phyloP scores from a whole-genome alignment of 768 basidiomycete species.

The Naganishia onofrii region DNA sequence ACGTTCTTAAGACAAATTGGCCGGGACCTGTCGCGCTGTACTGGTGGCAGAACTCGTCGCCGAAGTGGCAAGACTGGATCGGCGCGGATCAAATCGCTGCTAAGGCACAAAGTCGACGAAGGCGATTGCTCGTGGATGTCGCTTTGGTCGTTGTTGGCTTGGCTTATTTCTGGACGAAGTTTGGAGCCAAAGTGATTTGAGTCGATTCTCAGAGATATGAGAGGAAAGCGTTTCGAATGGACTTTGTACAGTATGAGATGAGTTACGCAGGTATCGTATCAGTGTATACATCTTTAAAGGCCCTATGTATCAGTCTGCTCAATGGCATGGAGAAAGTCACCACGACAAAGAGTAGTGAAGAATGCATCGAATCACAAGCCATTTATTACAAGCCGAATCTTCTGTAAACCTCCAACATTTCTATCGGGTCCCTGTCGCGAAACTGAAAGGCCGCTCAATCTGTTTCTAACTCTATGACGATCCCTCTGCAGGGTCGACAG shows the following conservation, averaged over 20 bases:
- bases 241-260: too few relatives aligned
- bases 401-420: neutral
- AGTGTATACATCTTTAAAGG: too few relatives aligned
- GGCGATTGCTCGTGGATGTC: constrained; percentile 17
- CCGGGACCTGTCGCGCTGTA: constrained; percentile 30
- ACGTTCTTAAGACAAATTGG: constrained; percentile 31
- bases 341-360: neutral
- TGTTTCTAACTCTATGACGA: constrained; percentile 3
- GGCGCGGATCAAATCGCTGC: constrained; percentile 27
- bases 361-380: constrained; percentile 1
- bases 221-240: neutral
- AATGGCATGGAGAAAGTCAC: too few relatives aligned
- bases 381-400: constrained; percentile 2
- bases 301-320: neutral
- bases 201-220: neutral
- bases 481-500: constrained; percentile 2
- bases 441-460: neutral
- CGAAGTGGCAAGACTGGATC: constrained; percentile 32
- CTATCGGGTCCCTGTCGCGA: neutral
- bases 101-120: constrained; percentile 13
- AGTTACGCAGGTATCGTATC: too few relatives aligned
- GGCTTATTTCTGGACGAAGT: constrained; percentile 14
- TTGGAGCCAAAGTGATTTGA: neutral
- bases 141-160: neutral
- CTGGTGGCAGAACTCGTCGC: constrained; percentile 29